Base-by-base conservation (phyloP, 2,329 filamentous ascomycete genomes). In the Aspergillus intermedius region DNA sequence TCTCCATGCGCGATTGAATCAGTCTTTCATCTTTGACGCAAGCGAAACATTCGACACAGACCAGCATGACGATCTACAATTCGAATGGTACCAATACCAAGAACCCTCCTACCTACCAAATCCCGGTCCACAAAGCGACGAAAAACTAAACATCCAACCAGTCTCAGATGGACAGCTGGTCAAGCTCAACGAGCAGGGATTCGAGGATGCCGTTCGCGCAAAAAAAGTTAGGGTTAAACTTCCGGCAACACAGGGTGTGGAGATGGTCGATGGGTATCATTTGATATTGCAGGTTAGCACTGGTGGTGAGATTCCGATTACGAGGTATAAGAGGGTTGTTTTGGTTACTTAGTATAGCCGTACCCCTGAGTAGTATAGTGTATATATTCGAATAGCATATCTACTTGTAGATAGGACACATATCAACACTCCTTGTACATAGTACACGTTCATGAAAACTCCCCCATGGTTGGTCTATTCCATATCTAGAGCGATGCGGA, bases 231-330 rank as follows among this genome's bases (percentile, higher is more conserved):
- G n/a, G 17, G 30, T 32, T 45, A 22, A 15, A 17, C 19, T 32
- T 10, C 43, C 32, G 23, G 12, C 30, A n/a, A 25, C n/a, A 32
- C 22, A 35, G 44, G 19, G n/a, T 45, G 34, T 17, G n/a, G 12
- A 13, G n/a, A 17, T 37, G 28, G 15, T 23, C n/a, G 35, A 22
- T 45, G 37, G 37, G 17, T 40, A 40, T 21, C 37, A 40, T 40
- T 40, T 40, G 37, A 21, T 40, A 19, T 12, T 40, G 37, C 37
- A 40, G 19, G 17, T 40, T 40, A 40, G n/a, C 3, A 40, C 37
- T 19, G 15, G 15, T 13, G 25, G 37, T 40, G 44, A 52, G 48
- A 49, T 35, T 45, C 47, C 54, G 45, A 44, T n/a, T 41, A 47
- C 48, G 41, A 17, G 37, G 17, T 40, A 40, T 40, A 40, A 40